A percentile compares a stretch with the other conserved stretches of the same genome.
These are phyloP conservation scores for Lodderomyces pseudojiufengensis DNA, from an alignment of 1,139 yeast genomes.

Conservation along the genomic window DNA sequence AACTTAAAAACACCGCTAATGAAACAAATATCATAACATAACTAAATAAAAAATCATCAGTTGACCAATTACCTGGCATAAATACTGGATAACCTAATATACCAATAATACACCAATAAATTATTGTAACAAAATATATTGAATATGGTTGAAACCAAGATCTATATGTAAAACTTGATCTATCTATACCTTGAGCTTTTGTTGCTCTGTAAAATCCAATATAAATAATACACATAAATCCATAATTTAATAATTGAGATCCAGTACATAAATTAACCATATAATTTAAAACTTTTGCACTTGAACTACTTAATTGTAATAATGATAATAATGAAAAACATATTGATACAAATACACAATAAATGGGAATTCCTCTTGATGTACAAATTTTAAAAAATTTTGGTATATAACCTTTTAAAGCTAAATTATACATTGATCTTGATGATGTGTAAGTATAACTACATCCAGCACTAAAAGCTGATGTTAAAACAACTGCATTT, in stretches of 20 bases:
- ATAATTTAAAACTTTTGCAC: conserved; percentile 26
- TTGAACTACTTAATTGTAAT: conserved; percentile 22
- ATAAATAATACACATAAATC: conserved; percentile 30
- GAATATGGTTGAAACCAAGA: conserved; percentile 25
- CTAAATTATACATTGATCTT: conserved; percentile 40
- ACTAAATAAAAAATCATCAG: conserved; percentile 38
- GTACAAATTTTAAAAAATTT: conserved; percentile 35
- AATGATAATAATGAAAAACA: conserved; percentile 26
- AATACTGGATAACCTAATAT: conserved; percentile 41
- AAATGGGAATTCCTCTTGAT: conserved; percentile 14
- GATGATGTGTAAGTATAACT: conserved; percentile 43
- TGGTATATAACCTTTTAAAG: conserved; percentile 40
- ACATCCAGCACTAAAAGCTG: conserved; percentile 45
- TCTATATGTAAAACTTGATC: conserved; percentile 33
- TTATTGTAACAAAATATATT: conserved; percentile 34
- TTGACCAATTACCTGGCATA: conserved; percentile 29
- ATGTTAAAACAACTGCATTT: conserved; percentile 25
- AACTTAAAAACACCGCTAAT: conserved; percentile 29
- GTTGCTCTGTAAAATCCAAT: conserved; percentile 19
- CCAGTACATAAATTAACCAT: conserved; percentile 27
- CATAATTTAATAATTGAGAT: conserved; percentile 24
- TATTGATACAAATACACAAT: conserved; percentile 27
- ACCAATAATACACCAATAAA: conserved; percentile 29
- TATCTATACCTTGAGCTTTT: conserved; percentile 36
- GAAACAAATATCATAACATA: conserved; percentile 34